Evolutionary conservation across 108 stramenopile genomes (phyloP).

Genomic region (Stephanodiscus triporus): DNA sequence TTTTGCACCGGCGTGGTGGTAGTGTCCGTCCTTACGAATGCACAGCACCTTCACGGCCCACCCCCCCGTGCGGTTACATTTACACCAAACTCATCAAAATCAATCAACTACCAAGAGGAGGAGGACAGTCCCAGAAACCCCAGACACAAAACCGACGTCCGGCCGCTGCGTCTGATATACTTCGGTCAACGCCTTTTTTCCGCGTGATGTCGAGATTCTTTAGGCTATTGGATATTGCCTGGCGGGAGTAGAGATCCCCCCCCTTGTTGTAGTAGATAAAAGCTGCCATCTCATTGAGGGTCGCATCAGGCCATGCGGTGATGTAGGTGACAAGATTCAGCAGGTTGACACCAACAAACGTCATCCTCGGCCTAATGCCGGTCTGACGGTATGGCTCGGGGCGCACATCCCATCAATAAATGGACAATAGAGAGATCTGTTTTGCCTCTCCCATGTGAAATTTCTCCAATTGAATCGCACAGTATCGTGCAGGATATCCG

Average conservation of each 20-base stretch:
- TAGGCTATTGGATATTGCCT: background rate
- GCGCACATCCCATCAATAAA: conserved; percentile 1
- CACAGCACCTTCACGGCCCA: background rate
- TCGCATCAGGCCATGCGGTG: background rate
- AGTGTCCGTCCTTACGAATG: conserved; percentile 15
- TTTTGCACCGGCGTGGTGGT: background rate
- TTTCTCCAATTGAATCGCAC: background rate
- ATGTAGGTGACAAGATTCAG: conserved; percentile 9
- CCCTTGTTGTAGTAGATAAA: conserved; percentile 24
- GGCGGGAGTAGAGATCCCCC: conserved; percentile 31
- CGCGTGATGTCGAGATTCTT: conserved; percentile 7
- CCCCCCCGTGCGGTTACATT: conserved; percentile 13
- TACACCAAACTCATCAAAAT: conserved; percentile 25
- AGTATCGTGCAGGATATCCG: conserved; percentile 14
- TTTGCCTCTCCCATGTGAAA: background rate
- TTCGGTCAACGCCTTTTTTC: background rate
- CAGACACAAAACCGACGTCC: background rate
- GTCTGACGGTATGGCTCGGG: conserved; percentile 1
- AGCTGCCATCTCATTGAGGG: background rate
- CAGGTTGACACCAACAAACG: conserved; percentile 11
- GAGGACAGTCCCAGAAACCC: conserved; percentile 5
- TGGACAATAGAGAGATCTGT: background rate
- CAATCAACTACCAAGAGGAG: conserved; percentile 14
- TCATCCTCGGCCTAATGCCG: background rate
- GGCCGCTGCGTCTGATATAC: conserved; percentile 14